Base-by-base conservation (phyloP, 2,329 filamentous ascomycete species). In the Periconia digitata region DNA sequence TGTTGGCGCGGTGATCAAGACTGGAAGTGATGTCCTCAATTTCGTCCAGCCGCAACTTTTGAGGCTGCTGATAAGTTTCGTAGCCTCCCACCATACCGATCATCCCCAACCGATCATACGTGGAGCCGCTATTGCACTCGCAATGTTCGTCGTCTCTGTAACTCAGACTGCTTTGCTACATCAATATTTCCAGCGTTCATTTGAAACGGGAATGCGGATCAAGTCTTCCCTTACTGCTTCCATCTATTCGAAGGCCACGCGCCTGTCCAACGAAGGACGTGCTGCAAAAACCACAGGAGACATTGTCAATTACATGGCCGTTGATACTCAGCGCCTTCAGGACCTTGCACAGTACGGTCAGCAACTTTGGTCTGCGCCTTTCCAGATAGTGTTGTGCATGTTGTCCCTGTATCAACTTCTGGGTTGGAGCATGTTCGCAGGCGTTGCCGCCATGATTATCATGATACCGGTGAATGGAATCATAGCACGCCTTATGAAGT, bases 281-380 rank as follows among this genome's bases (percentile, higher is more conserved):
- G 82, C 91, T 2, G 75, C 85, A 38, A 96, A 97, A 74, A 89
- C 90, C 0, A 99, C 94, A 0, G 94, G 94, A 48, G 95, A 99
- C 64, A 97, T 99, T 64, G 94, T 99, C 69, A 99, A 99, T 69
- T 94, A 96, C 74, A 99, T 99, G 92, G 94, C 95, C 39, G 92
- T 99, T 8, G 94, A 99, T 69, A 92, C 92, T 13, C 94, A 99
- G 72, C 87, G 95, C 56, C 80, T 99, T 16, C 89, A 96, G 64
- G 94, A 99, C 72, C 77, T 99, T 48, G 90, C 92, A 2, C 95
- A 99, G 66, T 99, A 94, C 68, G 91, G 90, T 16, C 92, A 95
- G 67, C 92, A 97, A 70, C 76, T 95, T 10, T 96, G 94, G 91
- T 96, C 92, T 37, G 92, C 95, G 2, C 94, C 94, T 2, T 95